These are phyloP conservation scores for Nicotiana attenuata DNA, from an alignment of 257 asterid species.

Conservation along the genomic window DNA sequence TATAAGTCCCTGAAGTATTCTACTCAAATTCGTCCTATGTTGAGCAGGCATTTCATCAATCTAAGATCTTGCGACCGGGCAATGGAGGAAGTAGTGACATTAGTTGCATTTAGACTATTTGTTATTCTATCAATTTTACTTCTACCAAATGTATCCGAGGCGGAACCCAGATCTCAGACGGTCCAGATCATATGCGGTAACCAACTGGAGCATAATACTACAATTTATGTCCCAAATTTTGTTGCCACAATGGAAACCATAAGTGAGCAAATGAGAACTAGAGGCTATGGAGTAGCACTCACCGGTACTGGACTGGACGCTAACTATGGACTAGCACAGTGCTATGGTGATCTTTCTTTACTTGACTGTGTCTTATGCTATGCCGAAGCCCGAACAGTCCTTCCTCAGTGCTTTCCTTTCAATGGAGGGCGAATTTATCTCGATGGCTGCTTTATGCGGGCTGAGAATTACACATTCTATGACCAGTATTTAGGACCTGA, in stretches of 20 bases:
- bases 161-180: conserved; percentile 58
- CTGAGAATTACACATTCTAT: conserved; percentile 61
- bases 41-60: conserved; percentile 12
- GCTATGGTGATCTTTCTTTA: conserved; percentile 81
- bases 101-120: neutral
- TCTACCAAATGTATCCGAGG: conserved; percentile 31
- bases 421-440: conserved; percentile 65
- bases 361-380: conserved; percentile 72
- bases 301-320: conserved; percentile 53
- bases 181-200: conserved; percentile 42
- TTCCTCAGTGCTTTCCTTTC: conserved; percentile 67
- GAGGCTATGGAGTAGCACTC: conserved; percentile 47
- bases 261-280: conserved; percentile 47
- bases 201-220: conserved; percentile 45
- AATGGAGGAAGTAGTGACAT: conserved; percentile 27
- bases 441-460: conserved; percentile 86
- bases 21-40: neutral
- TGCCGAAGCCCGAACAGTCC: conserved; percentile 61
- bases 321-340: conserved; percentile 56
- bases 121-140: conserved; percentile 23
- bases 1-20: neutral
- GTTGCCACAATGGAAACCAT: conserved; percentile 64
- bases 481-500: conserved; percentile 38
- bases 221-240: conserved; percentile 50
- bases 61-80: neutral